These are phyloP conservation scores for Fraxinus platypoda DNA, from an alignment of 305 asterid species.

Conservation along the genomic window DNA sequence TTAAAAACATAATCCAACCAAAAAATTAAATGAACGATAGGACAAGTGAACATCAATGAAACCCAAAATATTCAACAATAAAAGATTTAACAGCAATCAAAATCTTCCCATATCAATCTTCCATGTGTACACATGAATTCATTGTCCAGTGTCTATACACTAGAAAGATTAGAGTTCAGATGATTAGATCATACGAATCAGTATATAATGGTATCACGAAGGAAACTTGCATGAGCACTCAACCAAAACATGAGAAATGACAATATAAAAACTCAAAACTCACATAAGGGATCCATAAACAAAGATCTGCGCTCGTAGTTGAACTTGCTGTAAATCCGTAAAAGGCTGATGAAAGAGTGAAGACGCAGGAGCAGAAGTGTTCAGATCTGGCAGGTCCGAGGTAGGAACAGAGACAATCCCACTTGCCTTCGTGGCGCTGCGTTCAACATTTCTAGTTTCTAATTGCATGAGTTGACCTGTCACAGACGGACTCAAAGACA, in stretches of 20 bases:
- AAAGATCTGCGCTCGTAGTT: conserved; percentile 93
- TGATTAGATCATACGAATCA: neutral
- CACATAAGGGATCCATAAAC: conserved; percentile 98
- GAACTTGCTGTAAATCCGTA: conserved; percentile 94
- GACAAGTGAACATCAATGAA: neutral
- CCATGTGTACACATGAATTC: neutral
- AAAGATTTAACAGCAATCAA: neutral
- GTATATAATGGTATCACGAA: conserved; percentile 2
- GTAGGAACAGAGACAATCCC: conserved; percentile 54
- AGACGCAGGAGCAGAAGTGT: conserved; percentile 61
- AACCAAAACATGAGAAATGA: conserved; percentile 11
- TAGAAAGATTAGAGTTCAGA: neutral
- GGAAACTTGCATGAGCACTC: neutral
- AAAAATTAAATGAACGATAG: conserved; percentile 8
- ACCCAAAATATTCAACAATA: neutral
- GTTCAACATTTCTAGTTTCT: conserved; percentile 38
- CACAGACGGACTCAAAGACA: conserved; percentile 45
- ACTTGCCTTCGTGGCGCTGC: conserved; percentile 44
- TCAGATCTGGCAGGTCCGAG: conserved; percentile 80
- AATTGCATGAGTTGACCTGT: conserved; percentile 53
- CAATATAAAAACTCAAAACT: conserved; percentile 33
- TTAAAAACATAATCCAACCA: conserved; percentile 9
- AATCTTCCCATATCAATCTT: neutral
- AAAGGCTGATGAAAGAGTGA: conserved; percentile 82
- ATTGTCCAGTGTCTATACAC: neutral